Base-by-base conservation (phyloP, 2,329 filamentous ascomycete species). In the Aspergillus fumigatiaffinis region DNA sequence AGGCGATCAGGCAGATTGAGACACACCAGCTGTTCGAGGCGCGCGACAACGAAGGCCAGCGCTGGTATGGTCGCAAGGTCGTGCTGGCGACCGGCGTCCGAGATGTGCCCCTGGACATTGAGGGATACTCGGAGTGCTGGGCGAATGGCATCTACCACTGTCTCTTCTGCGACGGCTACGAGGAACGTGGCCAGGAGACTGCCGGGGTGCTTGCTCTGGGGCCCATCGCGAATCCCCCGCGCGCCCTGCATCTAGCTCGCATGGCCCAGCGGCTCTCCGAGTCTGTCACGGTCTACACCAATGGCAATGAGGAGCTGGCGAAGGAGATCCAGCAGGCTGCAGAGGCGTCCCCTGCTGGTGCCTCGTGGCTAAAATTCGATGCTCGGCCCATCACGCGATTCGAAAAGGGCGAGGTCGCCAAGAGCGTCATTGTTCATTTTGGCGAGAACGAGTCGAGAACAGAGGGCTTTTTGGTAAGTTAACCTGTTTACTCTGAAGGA, bases 121-220 rank as follows among this genome's bases (percentile, higher is more conserved):
- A 75, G 2, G 84, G 85, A 0, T 87, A 83, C 59, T 73, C 61
- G 0, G 80, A 85, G 44, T 81, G 80, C 54, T 87, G 83, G 83
- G 80, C 74, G 8, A 72, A 67, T 48, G 76, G 77, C 29, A 81
- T 83, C 48, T 86, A 82, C 61, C 83, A 86, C 63, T 87, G 83
- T 61, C 76, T 86, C 1, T 84, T 81, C 63, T 87, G 83, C 67
- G 78, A 86, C 60, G 84, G 84, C 4, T 86, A 77, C 65, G 84
- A 87, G 60, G 81, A 86, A 52, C 75, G 79, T 14, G 82, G 80
- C 1, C 66, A 70, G 2, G 63, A 71, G 0, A 78, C 79, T 0
- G 54, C 41, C 12, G 60, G 55, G 0, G 28, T 59, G 12, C 50
- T 58, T 1, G 53, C 53, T 5, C 42, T 49, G 32, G 80, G 78